These are phyloP conservation scores for Hagleromyces aurorensis DNA, from an alignment of 805 yeast species.

Conservation along the genomic window DNA sequence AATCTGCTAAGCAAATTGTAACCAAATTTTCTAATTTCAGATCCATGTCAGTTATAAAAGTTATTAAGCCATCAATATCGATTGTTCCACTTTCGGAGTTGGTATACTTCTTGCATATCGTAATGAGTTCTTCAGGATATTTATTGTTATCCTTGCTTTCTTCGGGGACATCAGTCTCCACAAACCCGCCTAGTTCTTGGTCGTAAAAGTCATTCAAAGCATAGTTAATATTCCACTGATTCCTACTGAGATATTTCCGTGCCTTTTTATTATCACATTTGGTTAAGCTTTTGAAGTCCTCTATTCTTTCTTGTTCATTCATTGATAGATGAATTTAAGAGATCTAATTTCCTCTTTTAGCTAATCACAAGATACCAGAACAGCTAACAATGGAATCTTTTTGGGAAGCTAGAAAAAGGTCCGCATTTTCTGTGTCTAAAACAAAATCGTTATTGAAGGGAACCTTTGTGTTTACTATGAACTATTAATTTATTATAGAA, in stretches of 20 bases:
- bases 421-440: too few species aligned
- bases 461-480: too few species aligned
- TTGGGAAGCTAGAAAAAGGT: too few species aligned
- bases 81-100: slow-evolving; percentile 33
- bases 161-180: slow-evolving; percentile 3
- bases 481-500: too few species aligned
- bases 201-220: slow-evolving; percentile 30
- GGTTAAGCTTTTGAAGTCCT: slow-evolving; percentile 21
- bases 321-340: too few species aligned
- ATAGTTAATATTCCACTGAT: slow-evolving; percentile 25
- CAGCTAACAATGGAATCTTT: too few species aligned
- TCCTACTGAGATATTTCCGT: slow-evolving; percentile 16
- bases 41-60: slow-evolving; percentile 57
- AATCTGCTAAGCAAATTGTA: slow-evolving; percentile 62
- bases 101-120: slow-evolving; percentile 16
- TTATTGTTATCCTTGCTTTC: slow-evolving; percentile 1
- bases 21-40: slow-evolving; percentile 67
- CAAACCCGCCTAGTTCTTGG: slow-evolving; percentile 19
- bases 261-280: slow-evolving; percentile 16
- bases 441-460: too few species aligned
- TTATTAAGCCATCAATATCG: slow-evolving; percentile 72
- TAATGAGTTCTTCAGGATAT: slow-evolving; percentile 16
- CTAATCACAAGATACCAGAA: background rate
- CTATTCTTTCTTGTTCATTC: slow-evolving; percentile 7
- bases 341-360: background rate